Evolutionary conservation across 2,329 filamentous ascomycete genomes (phyloP), one percentile per base, ranked within the genome.

Genomic region (Aureobasidium sp.): DNA sequence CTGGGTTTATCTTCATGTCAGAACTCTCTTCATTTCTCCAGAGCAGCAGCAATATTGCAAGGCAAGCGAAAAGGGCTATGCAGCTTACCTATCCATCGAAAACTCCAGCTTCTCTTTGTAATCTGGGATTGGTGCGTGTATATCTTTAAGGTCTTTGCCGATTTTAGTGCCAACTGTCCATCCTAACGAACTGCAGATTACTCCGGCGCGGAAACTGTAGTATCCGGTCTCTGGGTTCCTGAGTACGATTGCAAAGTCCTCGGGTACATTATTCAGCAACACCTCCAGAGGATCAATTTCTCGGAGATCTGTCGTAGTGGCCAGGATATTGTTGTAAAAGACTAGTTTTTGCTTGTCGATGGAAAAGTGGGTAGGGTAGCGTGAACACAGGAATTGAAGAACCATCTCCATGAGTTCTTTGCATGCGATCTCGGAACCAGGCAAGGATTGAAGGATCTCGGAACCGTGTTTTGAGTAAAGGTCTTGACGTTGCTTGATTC

Each of bases 361-460:
- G 3, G 78, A 77, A 72, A 96, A 96, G 67, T 88, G 86, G 6
- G 86, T 82, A 0, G 91, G 90, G 69, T 95, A 95, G 3, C 90
- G 81, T 3, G 84, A 80, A 64, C 85, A 89, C n/a, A 93, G 74
- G 67, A 93, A 95, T 66, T 93, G 89, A 3, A 96, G 67, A 2
- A 80, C 82, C 85, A 93, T 91, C 73, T 96, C 91, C 90, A 94
- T 92, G 6, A 94, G 78, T 69, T 96, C 91, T 70, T 91, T 91
- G 71, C 87, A 90, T 0, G 86, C 90, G 0, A 94, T 77, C 68
- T 94, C 88, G 0, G 87, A 87, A 1, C 90, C 90, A 0, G 89
- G 89, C 0, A 92, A 78, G 36, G 80, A 79, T 62, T 87, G 82
- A 1, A 94, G 79, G 1, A 95, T 84, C 3, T 78, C 75, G 10